A percentile compares a stretch with the other conserved stretches of the same genome.
Evolutionary conservation across 208 protist genomes (phyloP).

Genomic region (Trypanosoma boissoni): DNA sequence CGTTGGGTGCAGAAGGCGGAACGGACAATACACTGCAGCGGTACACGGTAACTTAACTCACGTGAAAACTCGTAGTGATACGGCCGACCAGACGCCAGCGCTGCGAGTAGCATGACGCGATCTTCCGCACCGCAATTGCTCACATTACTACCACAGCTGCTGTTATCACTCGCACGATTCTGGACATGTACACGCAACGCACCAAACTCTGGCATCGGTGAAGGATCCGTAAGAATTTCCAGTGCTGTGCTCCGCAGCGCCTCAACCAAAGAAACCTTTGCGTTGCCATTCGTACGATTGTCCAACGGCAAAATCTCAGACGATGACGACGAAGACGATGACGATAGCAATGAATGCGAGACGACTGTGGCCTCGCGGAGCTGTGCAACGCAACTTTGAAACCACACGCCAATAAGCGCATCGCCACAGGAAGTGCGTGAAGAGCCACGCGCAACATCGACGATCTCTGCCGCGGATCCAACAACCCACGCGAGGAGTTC

Average conservation of each 20-base stretch:
- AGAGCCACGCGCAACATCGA: not conserved
- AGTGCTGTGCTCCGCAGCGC: no score
- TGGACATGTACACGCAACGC: no score
- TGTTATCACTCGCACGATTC: no score
- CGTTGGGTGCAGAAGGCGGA: constrained; percentile 2
- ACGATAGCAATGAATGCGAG: no score
- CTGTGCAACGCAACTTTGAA: constrained; percentile 17
- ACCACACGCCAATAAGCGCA: constrained; percentile 25
- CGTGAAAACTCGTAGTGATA: not conserved
- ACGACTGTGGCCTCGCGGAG: not conserved
- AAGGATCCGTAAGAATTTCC: no score
- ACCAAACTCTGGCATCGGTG: no score
- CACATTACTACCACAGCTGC: not conserved
- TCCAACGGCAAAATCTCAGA: no score
- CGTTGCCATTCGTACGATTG: no score
- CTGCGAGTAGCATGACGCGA: not conserved
- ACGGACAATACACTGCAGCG: constrained; percentile 14
- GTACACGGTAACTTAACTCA: not conserved
- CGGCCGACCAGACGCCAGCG: constrained; percentile 18
- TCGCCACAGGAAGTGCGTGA: not conserved
- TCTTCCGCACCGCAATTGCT: not conserved
- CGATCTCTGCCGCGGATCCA: constrained; percentile 26
- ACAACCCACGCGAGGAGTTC: constrained; percentile 30
- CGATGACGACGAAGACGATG: no score
- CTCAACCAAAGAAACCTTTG: no score